Evolutionary conservation across 2,329 filamentous ascomycete genomes (phyloP).

Genomic region (Amphichorda felina): DNA sequence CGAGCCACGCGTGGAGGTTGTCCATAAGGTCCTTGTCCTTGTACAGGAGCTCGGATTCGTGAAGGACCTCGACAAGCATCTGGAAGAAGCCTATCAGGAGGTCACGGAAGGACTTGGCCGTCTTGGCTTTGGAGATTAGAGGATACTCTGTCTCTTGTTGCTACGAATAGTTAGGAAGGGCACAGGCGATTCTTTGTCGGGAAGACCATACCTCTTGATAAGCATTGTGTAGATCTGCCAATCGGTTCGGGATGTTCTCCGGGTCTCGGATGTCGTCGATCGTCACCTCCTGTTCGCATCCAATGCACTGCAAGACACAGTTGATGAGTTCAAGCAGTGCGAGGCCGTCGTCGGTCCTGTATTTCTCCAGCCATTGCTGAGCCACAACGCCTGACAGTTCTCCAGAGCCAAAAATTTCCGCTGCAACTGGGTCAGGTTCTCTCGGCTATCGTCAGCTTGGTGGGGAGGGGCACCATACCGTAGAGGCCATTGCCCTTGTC

Average conservation of each 20-base stretch:
- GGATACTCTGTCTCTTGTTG: conserved; percentile 84
- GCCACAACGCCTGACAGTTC: conserved; percentile 44
- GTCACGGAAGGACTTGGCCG: conserved; percentile 65
- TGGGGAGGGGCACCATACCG: conserved; percentile 24
- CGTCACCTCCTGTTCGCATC: conserved; percentile 69
- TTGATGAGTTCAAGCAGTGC: conserved; percentile 54
- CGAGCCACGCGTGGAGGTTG: conserved; percentile 82
- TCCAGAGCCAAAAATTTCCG: conserved; percentile 51
- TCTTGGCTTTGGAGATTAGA: conserved; percentile 70
- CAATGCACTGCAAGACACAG: conserved; percentile 58
- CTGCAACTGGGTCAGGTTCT: conserved; percentile 20
- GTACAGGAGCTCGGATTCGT: conserved; percentile 74
- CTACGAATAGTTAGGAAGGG: conserved; percentile 15
- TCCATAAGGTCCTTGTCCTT: conserved; percentile 67
- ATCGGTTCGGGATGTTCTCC: conserved; percentile 68
- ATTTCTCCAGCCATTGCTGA: conserved; percentile 47
- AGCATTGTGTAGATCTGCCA: conserved; percentile 77
- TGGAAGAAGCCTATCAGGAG: conserved; percentile 70
- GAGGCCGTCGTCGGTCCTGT: conserved; percentile 37
- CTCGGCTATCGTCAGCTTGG: background rate
- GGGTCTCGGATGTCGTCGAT: conserved; percentile 79
- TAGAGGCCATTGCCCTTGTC: conserved; percentile 42
- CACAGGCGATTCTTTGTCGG: conserved; percentile 9
- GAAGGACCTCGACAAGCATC: conserved; percentile 63
- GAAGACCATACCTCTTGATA: conserved; percentile 63